Evolutionary conservation across 2,329 filamentous ascomycete genomes (phyloP).

Genomic region (Aureobasidium sp.): DNA sequence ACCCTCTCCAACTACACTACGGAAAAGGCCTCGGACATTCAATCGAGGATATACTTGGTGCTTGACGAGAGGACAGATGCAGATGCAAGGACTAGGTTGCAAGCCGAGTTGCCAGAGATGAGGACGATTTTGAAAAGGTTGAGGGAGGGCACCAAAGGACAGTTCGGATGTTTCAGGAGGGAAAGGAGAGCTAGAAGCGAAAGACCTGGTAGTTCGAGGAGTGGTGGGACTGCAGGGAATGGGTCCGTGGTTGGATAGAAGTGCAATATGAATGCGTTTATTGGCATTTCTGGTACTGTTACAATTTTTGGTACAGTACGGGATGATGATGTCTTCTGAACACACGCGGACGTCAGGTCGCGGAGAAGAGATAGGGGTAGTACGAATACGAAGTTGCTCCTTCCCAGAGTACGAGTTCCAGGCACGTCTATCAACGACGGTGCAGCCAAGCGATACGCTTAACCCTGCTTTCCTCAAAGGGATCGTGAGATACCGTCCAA

Average conservation of each 20-base stretch:
- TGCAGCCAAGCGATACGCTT: background rate
- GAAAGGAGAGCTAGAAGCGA: conserved; percentile 16
- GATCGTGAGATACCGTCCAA: background rate
- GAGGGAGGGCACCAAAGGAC: conserved; percentile 69
- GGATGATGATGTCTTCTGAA: background rate
- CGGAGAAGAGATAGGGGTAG: background rate
- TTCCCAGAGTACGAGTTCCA: background rate
- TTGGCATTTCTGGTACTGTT: background rate
- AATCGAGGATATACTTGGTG: conserved; percentile 86
- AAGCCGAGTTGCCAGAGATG: conserved; percentile 85
- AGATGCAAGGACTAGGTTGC: conserved; percentile 67
- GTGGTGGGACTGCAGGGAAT: background rate
- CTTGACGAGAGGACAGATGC: conserved; percentile 85
- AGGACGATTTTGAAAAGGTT: conserved; percentile 75
- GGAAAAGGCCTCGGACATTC: conserved; percentile 67
- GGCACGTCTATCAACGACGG: background rate
- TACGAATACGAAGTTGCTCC: background rate
- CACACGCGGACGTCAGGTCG: background rate
- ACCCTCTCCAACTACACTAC: conserved; percentile 85
- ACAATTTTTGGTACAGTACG: background rate
- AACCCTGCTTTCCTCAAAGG: background rate
- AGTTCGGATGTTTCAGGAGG: conserved; percentile 48
- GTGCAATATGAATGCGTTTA: background rate
- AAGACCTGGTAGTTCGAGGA: conserved; percentile 1
- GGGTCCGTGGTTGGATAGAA: background rate